phyloP scores from a whole-genome alignment of 2,329 filamentous ascomycete genomes.

The Paraphoma sp. region DNA sequence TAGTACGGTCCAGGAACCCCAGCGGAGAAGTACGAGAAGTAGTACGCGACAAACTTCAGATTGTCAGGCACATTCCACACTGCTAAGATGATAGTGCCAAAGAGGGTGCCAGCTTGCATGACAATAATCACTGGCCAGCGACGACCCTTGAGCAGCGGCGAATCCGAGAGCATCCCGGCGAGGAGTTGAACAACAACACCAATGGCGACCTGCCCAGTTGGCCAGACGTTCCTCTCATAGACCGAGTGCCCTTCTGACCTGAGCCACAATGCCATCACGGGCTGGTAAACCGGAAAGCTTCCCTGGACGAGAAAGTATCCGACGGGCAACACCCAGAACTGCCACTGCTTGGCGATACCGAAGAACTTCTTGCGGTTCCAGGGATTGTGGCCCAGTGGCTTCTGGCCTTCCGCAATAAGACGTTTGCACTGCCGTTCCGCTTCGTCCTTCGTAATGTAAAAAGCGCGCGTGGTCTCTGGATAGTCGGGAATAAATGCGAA shows the following conservation, averaged over 20 bases:
- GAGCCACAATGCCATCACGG: slow-evolving; percentile 51
- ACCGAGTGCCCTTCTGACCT: slow-evolving; percentile 54
- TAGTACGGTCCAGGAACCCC: slow-evolving; percentile 33
- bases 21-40: slow-evolving; percentile 27
- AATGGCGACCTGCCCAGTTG: slow-evolving; percentile 55
- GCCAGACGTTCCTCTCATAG: slow-evolving; percentile 56
- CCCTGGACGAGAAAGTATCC: slow-evolving; percentile 53
- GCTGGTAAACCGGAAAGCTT: slow-evolving; percentile 27
- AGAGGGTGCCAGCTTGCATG: slow-evolving; percentile 47
- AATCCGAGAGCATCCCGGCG: slow-evolving; percentile 43
- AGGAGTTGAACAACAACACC: slow-evolving; percentile 54
- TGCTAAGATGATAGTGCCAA: slow-evolving; percentile 51
- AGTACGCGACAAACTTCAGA: slow-evolving; percentile 48
- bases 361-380: slow-evolving; percentile 51
- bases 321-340: slow-evolving; percentile 57
- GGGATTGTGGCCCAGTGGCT: slow-evolving; percentile 49
- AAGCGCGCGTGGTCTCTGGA: slow-evolving; percentile 31
- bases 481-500: slow-evolving; percentile 45
- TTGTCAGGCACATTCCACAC: slow-evolving; percentile 54
- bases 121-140: slow-evolving; percentile 50
- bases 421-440: slow-evolving; percentile 27
- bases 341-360: slow-evolving; percentile 53
- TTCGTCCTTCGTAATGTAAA: slow-evolving; percentile 47
- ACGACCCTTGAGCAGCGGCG: slow-evolving; percentile 31
- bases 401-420: slow-evolving; percentile 30